These are phyloP conservation scores for Dalbergia cultrata DNA, from an alignment of 306 rosid genomes.

Conservation along the genomic window DNA sequence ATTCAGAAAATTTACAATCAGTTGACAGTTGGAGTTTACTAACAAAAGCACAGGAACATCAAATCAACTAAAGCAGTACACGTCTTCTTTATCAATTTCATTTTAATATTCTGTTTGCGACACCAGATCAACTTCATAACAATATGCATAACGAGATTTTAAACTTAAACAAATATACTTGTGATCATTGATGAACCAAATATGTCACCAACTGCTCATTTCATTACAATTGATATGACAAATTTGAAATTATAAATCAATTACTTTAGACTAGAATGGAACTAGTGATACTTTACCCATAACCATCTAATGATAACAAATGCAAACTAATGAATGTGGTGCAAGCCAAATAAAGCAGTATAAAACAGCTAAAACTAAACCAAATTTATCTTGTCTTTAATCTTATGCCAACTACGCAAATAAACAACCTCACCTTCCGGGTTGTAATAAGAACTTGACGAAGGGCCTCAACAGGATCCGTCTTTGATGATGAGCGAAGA, in stretches of 20 bases:
- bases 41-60: slow-evolving; percentile 19
- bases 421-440: slow-evolving; percentile 73
- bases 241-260: slow-evolving; percentile 14
- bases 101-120: slow-evolving; percentile 22
- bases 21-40: slow-evolving; percentile 27
- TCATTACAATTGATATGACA: slow-evolving; percentile 17
- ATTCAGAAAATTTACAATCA: slow-evolving; percentile 37
- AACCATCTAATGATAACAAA: slow-evolving; percentile 37
- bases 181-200: slow-evolving; percentile 26
- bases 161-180: slow-evolving; percentile 1
- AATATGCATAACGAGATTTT: slow-evolving; percentile 13
- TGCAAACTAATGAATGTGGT: slow-evolving; percentile 30
- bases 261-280: slow-evolving; percentile 25
- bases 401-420: slow-evolving; percentile 41
- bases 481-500: slow-evolving; percentile 66
- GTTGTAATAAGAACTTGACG: slow-evolving; percentile 63
- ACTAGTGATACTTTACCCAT: slow-evolving; percentile 25
- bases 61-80: slow-evolving; percentile 17
- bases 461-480: slow-evolving; percentile 61
- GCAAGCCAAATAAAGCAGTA: slow-evolving; percentile 29
- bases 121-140: slow-evolving; percentile 19
- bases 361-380: slow-evolving; percentile 34
- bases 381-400: slow-evolving; percentile 31
- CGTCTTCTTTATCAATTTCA: background rate
- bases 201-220: background rate